These are phyloP conservation scores for Cnidoscolus chayamansa DNA, from an alignment of 441 rosid species.

Conservation along the genomic window DNA sequence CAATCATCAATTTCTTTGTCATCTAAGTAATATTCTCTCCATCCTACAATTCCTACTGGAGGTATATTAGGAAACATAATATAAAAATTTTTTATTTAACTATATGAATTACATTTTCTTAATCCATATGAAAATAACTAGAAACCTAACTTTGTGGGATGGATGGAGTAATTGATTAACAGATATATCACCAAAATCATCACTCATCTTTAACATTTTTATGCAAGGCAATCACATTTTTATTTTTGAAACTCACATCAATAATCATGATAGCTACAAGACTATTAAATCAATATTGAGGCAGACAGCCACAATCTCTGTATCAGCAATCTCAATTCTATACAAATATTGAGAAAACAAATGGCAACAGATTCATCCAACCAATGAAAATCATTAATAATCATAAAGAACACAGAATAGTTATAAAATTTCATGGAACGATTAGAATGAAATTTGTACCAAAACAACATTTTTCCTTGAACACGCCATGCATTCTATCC, in stretches of 20 bases:
- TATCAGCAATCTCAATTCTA: too few relatives aligned
- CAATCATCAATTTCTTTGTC: not conserved
- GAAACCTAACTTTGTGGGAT: too few relatives aligned
- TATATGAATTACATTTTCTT: too few relatives aligned
- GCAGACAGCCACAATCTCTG: not conserved
- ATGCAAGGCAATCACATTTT: not conserved
- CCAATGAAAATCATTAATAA: slow-evolving; percentile 8
- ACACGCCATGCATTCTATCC: slow-evolving; percentile 79
- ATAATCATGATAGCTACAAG: not conserved
- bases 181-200: not conserved
- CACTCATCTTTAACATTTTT: not conserved
- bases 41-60: too few relatives aligned
- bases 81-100: too few relatives aligned
- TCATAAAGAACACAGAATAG: slow-evolving; percentile 1
- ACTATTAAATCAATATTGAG: not conserved
- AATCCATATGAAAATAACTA: too few relatives aligned
- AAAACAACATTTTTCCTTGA: slow-evolving; percentile 50
- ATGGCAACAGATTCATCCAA: slow-evolving; percentile 2
- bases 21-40: not conserved
- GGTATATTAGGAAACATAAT: too few relatives aligned
- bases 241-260: not conserved
- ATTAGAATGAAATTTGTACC: slow-evolving; percentile 48
- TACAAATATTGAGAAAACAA: not conserved
- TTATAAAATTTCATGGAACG: not conserved
- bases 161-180: not conserved